Evolutionary conservation across 768 basidiomycete genomes (phyloP).

Genomic region (Trametes maxima): DNA sequence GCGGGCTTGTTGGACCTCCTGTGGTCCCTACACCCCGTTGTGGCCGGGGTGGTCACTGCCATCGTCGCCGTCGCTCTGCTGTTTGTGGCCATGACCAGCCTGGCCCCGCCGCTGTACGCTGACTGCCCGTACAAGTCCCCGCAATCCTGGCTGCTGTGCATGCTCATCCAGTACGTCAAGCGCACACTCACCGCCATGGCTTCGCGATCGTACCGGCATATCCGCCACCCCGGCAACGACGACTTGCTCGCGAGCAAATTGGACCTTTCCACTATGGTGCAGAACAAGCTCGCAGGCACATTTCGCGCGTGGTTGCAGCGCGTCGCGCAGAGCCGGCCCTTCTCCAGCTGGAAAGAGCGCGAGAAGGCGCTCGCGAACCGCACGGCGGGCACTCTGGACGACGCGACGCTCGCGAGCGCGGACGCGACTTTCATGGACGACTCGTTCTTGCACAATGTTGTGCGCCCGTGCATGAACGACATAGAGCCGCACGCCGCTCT

Average conservation of each 20-base stretch:
- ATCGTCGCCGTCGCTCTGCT: constrained; percentile 6
- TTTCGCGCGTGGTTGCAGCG: constrained; percentile 6
- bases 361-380: constrained; percentile 3
- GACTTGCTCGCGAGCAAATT: constrained; percentile 9
- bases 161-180: constrained; percentile 2
- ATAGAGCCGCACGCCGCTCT: constrained; percentile 19
- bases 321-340: constrained; percentile 1
- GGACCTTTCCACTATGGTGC: constrained; percentile 1
- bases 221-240: neutral
- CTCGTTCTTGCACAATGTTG: constrained; percentile 17
- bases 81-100: constrained; percentile 2
- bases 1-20: constrained; percentile 27
- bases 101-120: constrained; percentile 12
- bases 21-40: constrained; percentile 24
- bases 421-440: constrained; percentile 24
- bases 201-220: constrained; percentile 6
- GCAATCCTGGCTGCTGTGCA: constrained; percentile 19
- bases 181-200: constrained; percentile 1
- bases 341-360: constrained; percentile 19
- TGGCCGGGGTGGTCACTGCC: constrained; percentile 19
- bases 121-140: constrained; percentile 24
- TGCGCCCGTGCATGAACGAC: constrained; percentile 22
- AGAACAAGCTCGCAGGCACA: neutral
- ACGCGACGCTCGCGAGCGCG: constrained; percentile 10
- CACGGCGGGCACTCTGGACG: constrained; percentile 6